Evolutionary conservation across 108 stramenopile species (phyloP).

Genomic region (Nitzschia inconspicua): DNA sequence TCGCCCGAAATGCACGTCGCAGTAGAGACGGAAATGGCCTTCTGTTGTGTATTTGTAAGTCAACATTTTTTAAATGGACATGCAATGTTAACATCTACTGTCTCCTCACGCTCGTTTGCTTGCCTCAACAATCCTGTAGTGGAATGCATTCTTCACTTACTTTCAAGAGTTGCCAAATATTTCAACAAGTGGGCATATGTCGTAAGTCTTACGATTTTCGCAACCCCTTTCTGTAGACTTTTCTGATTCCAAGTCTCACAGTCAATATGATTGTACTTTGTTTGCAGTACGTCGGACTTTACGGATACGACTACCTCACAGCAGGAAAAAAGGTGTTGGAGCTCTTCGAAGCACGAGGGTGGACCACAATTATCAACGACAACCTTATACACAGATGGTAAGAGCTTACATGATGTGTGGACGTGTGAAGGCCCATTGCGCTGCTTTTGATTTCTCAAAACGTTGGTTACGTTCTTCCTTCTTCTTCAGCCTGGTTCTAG

Average conservation of each 20-base stretch:
- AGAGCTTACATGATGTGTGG: too few species aligned
- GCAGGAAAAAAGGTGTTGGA: slow-evolving; percentile 54
- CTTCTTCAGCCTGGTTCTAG: slow-evolving; percentile 20
- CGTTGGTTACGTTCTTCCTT: too few species aligned
- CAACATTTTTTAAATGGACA: too few species aligned
- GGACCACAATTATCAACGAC: slow-evolving; percentile 38
- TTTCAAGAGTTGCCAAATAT: slow-evolving; percentile 25
- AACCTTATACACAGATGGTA: slow-evolving; percentile 16
- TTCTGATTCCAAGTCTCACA: not conserved
- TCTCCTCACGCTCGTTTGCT: too few species aligned
- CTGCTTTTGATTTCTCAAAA: too few species aligned
- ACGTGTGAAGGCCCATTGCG: too few species aligned
- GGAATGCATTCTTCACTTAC: slow-evolving; percentile 41
- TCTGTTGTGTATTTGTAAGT: slow-evolving; percentile 42
- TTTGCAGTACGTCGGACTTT: slow-evolving; percentile 51
- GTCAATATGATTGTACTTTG: not conserved
- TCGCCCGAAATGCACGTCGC: slow-evolving; percentile 30
- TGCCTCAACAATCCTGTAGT: too few species aligned
- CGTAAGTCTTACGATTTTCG: not conserved
- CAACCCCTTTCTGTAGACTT: not conserved
- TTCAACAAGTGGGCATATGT: slow-evolving; percentile 39
- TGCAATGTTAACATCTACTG: too few species aligned
- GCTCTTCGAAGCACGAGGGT: slow-evolving; percentile 51
- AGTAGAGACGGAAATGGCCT: slow-evolving; percentile 14
- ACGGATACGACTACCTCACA: slow-evolving; percentile 64